Base-by-base conservation (phyloP, 225 moss, liverwort and hornwort genomes). In the Antitrichia curtipendula region DNA sequence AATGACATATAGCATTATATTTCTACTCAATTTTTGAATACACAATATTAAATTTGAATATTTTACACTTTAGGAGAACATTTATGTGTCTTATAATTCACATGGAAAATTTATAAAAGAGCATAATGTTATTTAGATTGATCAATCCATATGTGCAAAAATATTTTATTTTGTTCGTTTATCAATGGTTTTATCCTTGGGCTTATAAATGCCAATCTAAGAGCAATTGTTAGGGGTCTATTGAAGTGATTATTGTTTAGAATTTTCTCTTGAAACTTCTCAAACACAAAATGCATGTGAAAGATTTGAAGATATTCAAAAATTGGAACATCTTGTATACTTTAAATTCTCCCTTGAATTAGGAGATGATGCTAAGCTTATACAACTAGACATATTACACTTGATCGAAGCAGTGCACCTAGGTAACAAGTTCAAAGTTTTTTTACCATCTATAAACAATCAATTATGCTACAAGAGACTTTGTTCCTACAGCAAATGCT, bases 101-200 rank as follows among this genome's bases (percentile, higher is more conserved):
- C 0, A 1, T 40, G 21, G 6, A n/a, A 53, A 31, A 74, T 50
- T n/a, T 12, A 31, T 31, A 18, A 7, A n/a, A 54, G 22, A 13
- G 0, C 0, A 54, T 24, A 76, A 24, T 16, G 38, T 38, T 16
- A 38, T 10, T 56, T 16, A 25, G 7, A 9, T 10, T n/a, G 16
- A 16, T 56, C 15, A 54, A 24, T n/a, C n/a, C 25, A 16, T n/a
- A 54, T n/a, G 0, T n/a, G 0, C 10, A 25, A 25, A 1, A 54
- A 16, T 24, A n/a, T 25, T 0, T 24, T n/a, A 2, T 8, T 53
- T 77, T 54, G 0, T n/a, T 50, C 15, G 4, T 0, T 14, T 14
- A 23, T 53, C 0, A 23, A 0, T 14, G 1, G 2, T 0, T 13
- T 36, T 15, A 14, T 0, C 23, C 6, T 2, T 22, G 0, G 3